phyloP scores from a whole-genome alignment of 139 green algal species.

The Zygnema circumcarinatum region DNA sequence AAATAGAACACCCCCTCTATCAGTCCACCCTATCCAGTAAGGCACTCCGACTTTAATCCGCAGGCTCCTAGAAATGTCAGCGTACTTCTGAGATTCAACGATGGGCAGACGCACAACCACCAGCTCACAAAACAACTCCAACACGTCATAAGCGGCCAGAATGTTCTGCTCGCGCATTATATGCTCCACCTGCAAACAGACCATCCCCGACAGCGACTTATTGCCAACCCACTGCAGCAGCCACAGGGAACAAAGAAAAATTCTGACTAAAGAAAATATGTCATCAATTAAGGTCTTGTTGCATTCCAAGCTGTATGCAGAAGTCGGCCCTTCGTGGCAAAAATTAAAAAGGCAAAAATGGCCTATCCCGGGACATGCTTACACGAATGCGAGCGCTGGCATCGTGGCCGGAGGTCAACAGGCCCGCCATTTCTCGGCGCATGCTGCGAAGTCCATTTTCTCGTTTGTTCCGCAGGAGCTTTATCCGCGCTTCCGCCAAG shows the following conservation, averaged over 20 bases:
- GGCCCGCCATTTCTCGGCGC: slow-evolving; percentile 46
- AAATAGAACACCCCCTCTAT: too few relatives aligned
- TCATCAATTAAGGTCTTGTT: not conserved
- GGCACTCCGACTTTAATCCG: too few relatives aligned
- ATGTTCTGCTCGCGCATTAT: slow-evolving; percentile 79
- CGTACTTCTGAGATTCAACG: slow-evolving; percentile 70
- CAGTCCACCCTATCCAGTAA: too few relatives aligned
- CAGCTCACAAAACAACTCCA: slow-evolving; percentile 93
- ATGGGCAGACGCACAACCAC: slow-evolving; percentile 78
- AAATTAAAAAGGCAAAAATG: too few relatives aligned
- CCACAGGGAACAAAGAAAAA: not conserved
- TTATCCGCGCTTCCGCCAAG: slow-evolving; percentile 58
- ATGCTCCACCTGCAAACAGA: slow-evolving; percentile 76
- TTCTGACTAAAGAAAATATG: slow-evolving; percentile 1
- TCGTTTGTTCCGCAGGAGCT: slow-evolving; percentile 59
- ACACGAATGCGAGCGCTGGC: slow-evolving; percentile 52
- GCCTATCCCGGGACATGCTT: too few relatives aligned
- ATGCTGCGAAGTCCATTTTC: slow-evolving; percentile 37
- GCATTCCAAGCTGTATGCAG: too few relatives aligned
- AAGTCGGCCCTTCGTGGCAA: too few relatives aligned
- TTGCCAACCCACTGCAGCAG: not conserved
- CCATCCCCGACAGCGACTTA: not conserved
- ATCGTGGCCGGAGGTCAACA: slow-evolving; percentile 50
- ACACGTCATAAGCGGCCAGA: slow-evolving; percentile 78
- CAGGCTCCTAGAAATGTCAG: too few relatives aligned